Percentiles rank a stretch among this genome's conserved stretches.
These are phyloP conservation scores for Nemania sp. DNA, from an alignment of 2,329 filamentous ascomycete species.

Conservation along the genomic window DNA sequence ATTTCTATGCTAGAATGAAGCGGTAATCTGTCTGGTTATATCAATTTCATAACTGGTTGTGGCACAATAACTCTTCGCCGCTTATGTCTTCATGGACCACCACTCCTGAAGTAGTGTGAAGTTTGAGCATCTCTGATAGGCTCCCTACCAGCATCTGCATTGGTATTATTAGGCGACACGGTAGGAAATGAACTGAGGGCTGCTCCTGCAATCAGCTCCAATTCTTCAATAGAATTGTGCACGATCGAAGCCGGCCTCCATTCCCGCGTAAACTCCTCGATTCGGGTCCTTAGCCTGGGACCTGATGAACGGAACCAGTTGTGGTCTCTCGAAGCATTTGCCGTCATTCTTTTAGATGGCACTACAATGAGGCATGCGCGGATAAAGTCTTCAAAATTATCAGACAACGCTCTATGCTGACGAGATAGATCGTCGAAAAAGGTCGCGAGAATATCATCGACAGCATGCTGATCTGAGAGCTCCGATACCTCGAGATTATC, in stretches of 20 bases:
- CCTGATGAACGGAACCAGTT: constrained; percentile 40
- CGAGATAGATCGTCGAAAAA: constrained; percentile 9
- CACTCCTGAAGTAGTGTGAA: constrained; percentile 7
- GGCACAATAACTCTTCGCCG: not conserved
- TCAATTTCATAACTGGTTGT: not conserved
- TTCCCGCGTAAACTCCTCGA: constrained; percentile 10
- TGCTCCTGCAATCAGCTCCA: constrained; percentile 16
- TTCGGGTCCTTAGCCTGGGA: not conserved
- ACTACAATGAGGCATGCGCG: constrained; percentile 41
- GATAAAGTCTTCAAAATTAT: constrained; percentile 39
- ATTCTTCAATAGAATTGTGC: constrained; percentile 32
- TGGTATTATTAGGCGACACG: not conserved
- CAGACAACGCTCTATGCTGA: constrained; percentile 18
- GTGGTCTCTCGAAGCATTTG: constrained; percentile 40
- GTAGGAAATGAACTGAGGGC: not conserved
- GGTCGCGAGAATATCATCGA: constrained; percentile 25
- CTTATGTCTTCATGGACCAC: not conserved
- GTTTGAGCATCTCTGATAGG: not conserved
- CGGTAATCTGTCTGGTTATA: not conserved
- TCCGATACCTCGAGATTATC: constrained; percentile 24
- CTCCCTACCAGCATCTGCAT: not conserved
- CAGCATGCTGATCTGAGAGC: constrained; percentile 28
- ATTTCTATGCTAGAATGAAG: no score
- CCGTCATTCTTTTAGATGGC: constrained; percentile 40
- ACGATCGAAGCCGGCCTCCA: constrained; percentile 29